phyloP scores from a whole-genome alignment of 2,329 filamentous ascomycete species.

The Pseudogymnoascus sp. region DNA sequence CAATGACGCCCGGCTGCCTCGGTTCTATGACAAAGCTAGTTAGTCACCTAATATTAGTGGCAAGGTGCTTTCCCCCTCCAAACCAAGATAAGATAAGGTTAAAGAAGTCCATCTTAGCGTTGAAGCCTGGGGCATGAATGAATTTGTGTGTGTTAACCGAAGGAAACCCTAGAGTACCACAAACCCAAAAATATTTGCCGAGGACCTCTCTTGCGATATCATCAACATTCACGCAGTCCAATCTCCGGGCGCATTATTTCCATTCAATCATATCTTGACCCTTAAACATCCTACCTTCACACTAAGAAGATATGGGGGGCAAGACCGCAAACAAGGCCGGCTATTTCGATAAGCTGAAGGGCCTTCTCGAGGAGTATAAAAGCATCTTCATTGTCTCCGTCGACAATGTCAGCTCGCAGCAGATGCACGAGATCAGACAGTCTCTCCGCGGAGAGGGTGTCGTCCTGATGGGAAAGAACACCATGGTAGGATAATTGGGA shows the following conservation, averaged over 20 bases:
- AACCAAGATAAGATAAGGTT: constrained; percentile 5
- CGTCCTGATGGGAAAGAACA: constrained; percentile 99
- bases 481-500: constrained; percentile 61
- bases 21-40: constrained; percentile 5
- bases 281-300: constrained; percentile 99
- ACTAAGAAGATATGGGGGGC: constrained; percentile 98
- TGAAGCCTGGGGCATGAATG: constrained; percentile 1
- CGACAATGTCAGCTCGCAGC: constrained; percentile 99
- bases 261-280: constrained; percentile 42
- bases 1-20: constrained; percentile 6
- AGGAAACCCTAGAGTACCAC: constrained; percentile 8
- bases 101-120: background rate
- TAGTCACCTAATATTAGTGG: background rate
- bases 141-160: background rate
- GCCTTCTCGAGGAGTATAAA: constrained; percentile 89
- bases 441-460: constrained; percentile 85
- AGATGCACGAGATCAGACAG: constrained; percentile 99
- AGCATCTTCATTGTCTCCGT: constrained; percentile 95
- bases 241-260: constrained; percentile 18
- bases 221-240: constrained; percentile 13
- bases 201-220: constrained; percentile 10
- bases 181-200: constrained; percentile 11
- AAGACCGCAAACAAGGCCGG: constrained; percentile 86
- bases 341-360: constrained; percentile 99
- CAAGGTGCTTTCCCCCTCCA: background rate